Conservation (phyloP, 345 rosid species). For the Clausena lansium region DNA sequence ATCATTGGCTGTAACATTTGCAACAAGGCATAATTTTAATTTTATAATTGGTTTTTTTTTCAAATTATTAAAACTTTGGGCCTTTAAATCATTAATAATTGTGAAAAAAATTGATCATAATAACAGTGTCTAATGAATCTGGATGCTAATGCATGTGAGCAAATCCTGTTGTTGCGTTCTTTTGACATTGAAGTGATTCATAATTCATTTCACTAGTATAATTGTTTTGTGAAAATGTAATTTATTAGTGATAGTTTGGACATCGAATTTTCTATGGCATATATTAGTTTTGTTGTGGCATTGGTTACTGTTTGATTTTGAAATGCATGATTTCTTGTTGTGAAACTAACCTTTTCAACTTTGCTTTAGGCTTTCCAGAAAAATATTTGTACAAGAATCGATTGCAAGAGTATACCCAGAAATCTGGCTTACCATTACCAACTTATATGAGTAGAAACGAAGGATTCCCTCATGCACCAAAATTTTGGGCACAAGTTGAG, state of each 20-base stretch:
- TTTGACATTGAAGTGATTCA: background rate
- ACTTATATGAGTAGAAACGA: slow-evolving; percentile 20
- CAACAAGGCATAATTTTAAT: no score
- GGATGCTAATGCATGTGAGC: no score
- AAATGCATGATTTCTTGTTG: background rate
- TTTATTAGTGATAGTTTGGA: background rate
- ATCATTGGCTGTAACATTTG: no score
- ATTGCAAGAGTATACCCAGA: slow-evolving; percentile 18
- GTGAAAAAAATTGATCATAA: no score
- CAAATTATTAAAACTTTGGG: no score
- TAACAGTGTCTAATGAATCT: no score
- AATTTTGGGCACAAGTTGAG: slow-evolving; percentile 19
- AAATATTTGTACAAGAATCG: slow-evolving; percentile 13
- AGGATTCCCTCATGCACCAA: slow-evolving; percentile 31
- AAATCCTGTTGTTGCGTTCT: background rate
- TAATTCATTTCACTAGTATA: background rate
- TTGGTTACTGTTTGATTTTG: background rate
- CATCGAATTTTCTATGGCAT: background rate
- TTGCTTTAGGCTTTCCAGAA: background rate
- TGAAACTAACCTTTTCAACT: background rate
- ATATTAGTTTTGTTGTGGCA: background rate
- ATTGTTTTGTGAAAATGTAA: background rate
- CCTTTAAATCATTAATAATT: no score
- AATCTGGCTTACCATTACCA: slow-evolving; percentile 4
- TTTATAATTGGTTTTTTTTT: no score